These are phyloP conservation scores for Alternaria arbusti DNA, from an alignment of 2,329 filamentous ascomycete species.

Conservation along the genomic window DNA sequence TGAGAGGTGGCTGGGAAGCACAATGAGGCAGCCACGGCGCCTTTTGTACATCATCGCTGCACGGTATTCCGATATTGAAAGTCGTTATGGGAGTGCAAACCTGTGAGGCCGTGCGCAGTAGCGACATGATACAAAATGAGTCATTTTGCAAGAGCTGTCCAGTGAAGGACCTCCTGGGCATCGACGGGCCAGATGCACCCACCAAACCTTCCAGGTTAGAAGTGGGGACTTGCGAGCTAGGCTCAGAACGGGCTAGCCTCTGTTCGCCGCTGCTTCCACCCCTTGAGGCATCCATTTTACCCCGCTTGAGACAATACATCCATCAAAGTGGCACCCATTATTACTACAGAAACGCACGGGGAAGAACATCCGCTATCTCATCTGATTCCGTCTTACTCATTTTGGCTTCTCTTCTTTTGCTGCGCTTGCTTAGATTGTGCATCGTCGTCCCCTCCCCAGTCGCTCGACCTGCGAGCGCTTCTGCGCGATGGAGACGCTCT, in stretches of 20 bases:
- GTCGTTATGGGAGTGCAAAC: neutral
- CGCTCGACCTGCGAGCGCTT: neutral
- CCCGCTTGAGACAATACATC: neutral
- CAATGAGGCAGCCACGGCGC: neutral
- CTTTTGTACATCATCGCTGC: neutral
- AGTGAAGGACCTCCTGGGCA: neutral
- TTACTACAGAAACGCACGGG: neutral
- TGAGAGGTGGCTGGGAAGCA: neutral
- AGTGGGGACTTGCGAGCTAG: neutral
- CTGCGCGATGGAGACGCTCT: neutral
- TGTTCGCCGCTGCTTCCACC: neutral
- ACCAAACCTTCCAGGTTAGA: too few relatives aligned
- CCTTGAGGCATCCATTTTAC: neutral
- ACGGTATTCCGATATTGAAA: neutral
- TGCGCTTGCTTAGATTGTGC: neutral
- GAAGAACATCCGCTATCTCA: neutral
- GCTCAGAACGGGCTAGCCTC: neutral
- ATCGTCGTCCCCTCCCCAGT: neutral
- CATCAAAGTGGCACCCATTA: neutral
- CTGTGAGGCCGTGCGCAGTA: neutral
- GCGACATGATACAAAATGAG: conserved; percentile 27
- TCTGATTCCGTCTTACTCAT: neutral
- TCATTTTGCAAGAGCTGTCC: conserved; percentile 27
- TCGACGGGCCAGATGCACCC: neutral
- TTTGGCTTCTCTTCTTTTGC: neutral